These are phyloP conservation scores for Pulveroboletus sp. DNA, from an alignment of 768 basidiomycete species.

Conservation along the genomic window DNA sequence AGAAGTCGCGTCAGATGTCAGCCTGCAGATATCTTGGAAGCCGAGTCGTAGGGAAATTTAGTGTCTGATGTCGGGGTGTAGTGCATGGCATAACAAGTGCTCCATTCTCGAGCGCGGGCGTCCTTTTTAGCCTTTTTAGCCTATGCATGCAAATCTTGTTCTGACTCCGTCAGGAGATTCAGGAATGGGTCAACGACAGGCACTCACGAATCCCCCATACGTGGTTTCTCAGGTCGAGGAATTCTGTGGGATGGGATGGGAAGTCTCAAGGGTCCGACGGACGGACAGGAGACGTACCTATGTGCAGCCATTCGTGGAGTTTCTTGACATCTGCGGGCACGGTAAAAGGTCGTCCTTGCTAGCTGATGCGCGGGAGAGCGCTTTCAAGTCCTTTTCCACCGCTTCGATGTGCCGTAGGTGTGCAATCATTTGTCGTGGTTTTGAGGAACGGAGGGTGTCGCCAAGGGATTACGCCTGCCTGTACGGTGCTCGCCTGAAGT, in stretches of 20 bases:
- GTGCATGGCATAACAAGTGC: no score
- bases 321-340: constrained; percentile 83
- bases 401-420: constrained; percentile 80
- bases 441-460: no score
- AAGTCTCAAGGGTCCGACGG: neutral
- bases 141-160: constrained; percentile 75
- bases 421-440: constrained; percentile 58
- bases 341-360: constrained; percentile 78
- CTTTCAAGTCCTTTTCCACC: constrained; percentile 86
- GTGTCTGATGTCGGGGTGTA: no score
- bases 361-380: constrained; percentile 58
- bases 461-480: no score
- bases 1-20: no score
- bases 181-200: neutral
- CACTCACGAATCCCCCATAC: constrained; percentile 86
- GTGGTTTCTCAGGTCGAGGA: constrained; percentile 73
- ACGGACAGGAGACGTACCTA: constrained; percentile 62
- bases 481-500: constrained; percentile 76
- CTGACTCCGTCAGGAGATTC: constrained; percentile 35
- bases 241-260: constrained; percentile 50
- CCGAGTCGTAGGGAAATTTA: no score
- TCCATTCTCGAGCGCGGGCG: constrained; percentile 52
- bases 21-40: no score
- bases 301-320: constrained; percentile 75
- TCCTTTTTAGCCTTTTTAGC: constrained; percentile 74